phyloP scores from a whole-genome alignment of 2,329 filamentous ascomycete genomes.

The Sordariomycetes sp. region DNA sequence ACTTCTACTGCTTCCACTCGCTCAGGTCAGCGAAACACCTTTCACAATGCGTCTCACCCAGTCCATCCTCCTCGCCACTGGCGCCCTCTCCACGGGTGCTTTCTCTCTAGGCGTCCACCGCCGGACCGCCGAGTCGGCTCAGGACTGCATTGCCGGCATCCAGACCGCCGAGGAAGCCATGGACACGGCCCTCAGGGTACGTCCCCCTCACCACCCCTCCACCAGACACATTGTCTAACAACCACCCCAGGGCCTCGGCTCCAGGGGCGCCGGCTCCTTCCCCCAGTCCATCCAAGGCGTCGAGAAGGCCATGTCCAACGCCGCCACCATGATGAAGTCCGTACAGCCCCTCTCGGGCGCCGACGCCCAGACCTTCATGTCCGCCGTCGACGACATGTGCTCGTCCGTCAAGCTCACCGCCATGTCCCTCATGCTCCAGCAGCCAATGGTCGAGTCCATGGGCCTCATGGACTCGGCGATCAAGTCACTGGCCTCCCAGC shows the following conservation, averaged over 20 bases:
- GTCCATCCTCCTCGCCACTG: background rate
- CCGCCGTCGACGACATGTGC: background rate
- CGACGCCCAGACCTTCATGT: background rate
- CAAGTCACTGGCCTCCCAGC: background rate
- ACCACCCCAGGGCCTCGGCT: background rate
- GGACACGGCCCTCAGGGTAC: conserved; percentile 1
- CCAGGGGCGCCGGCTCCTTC: background rate
- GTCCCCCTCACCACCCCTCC: background rate
- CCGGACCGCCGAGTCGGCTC: background rate
- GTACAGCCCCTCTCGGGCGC: background rate
- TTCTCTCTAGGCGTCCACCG: background rate
- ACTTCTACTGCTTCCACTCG: background rate
- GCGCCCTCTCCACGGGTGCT: background rate
- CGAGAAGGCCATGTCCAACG: background rate
- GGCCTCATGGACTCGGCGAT: background rate
- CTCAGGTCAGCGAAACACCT: background rate
- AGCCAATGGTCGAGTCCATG: background rate
- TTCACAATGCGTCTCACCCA: conserved; percentile 1
- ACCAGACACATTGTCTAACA: background rate
- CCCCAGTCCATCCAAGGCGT: background rate
- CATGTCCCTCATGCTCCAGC: conserved; percentile 4
- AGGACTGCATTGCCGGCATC: conserved; percentile 1
- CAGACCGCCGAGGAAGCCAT: conserved; percentile 1
- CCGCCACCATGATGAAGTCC: background rate
- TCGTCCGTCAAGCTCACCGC: conserved; percentile 1